These are phyloP conservation scores for Phoenix roebelenii DNA, from an alignment of 176 grass and related monocot genomes.

Conservation along the genomic window DNA sequence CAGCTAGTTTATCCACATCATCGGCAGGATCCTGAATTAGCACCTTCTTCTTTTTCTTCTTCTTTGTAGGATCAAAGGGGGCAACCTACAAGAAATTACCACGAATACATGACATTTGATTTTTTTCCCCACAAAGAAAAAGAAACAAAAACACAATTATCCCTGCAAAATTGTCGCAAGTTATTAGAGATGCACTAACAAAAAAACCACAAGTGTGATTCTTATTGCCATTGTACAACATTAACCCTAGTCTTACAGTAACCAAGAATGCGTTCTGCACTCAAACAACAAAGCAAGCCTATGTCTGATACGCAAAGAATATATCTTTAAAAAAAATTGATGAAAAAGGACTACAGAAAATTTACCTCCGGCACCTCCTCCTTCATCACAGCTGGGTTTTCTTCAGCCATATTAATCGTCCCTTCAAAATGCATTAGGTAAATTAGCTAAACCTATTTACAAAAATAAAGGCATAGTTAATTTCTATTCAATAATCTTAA, in stretches of 20 bases:
- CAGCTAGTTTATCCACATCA: conserved; percentile 59
- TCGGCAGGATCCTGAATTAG: conserved; percentile 72
- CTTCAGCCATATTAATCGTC: conserved; percentile 28
- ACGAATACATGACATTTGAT: no score
- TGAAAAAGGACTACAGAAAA: neutral
- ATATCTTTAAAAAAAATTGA: neutral
- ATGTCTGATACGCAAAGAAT: no score
- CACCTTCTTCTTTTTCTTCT: conserved; percentile 99
- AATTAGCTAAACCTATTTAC: no score
- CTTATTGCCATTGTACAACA: neutral
- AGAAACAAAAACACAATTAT: no score
- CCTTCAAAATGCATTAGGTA: neutral
- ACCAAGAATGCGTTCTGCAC: no score
- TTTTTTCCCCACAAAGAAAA: no score
- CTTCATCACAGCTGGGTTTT: conserved; percentile 34
- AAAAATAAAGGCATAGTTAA: no score
- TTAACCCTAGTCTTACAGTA: no score
- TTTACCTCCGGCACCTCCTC: conserved; percentile 36
- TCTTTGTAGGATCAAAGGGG: conserved; percentile 89
- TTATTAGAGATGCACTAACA: neutral
- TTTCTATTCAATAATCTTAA: no score
- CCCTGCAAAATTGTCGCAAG: no score
- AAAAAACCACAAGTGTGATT: neutral
- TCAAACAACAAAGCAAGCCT: no score
- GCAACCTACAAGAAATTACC: conserved; percentile 32